Base-by-base conservation (phyloP, 2,329 filamentous ascomycete species). In the Fusarium sp. region DNA sequence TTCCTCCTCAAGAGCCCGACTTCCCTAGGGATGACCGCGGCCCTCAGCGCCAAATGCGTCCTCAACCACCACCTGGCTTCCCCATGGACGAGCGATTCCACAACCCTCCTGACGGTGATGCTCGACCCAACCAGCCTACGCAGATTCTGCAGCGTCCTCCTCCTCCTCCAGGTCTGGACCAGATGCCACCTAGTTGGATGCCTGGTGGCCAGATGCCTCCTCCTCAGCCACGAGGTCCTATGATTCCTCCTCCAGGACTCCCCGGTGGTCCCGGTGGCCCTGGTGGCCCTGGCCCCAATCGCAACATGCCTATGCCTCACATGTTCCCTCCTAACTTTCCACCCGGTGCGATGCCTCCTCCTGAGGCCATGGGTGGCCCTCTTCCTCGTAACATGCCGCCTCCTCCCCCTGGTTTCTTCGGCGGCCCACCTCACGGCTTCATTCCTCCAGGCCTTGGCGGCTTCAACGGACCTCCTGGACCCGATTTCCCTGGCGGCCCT, bases 91-190 rank as follows among this genome's bases (percentile, higher is more conserved):
- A 88, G 17, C 77, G 82, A 24, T 86, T 85, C 73, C 84, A 84
- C 56, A 83, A 81, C 50, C 77, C 57, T 26, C 42, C 79, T 15
- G 84, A 88, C 28, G 79, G 78, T 24, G 85, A 88, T 42, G 70
- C 76, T 59, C 82, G 82, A 38, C 81, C 81, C 26, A 84, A 83
- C 59, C 86, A 88, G 68, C 88, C 87, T 6, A 89, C 88, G 6
- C 88, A 91, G 74, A 91, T 91, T 54, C 77, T 91, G 22, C 88
- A 91, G 77, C 86, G 88, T 7, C 88, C 87, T n/a, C 87, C 85
- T 7, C 85, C 84, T 1, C 86, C 85, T 19, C 87, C 87, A 3
- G 88, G 89, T 9, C 79, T 91, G 40, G 88, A 89, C 45, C 85
- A 87, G 71, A 85, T 90, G 80, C 86, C 85, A 19, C 86, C 84